phyloP scores from a whole-genome alignment of 305 asterid genomes.

The Solanum hybrid region DNA sequence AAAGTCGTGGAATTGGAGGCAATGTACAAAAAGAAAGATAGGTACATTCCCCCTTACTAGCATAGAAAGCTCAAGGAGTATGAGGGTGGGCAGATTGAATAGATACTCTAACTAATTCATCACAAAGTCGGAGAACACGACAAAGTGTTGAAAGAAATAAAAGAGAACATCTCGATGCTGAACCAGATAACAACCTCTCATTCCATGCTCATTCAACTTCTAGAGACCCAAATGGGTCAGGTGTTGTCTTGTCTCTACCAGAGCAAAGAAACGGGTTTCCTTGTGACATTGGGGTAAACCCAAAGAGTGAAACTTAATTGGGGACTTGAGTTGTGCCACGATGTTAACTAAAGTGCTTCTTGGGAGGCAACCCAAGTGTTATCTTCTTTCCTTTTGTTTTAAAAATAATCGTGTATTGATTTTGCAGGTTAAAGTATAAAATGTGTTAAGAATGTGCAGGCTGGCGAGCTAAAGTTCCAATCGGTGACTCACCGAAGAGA shows the following conservation, averaged over 20 bases:
- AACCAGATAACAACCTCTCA: too few species aligned
- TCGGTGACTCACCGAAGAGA: not conserved
- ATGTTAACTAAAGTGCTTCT: not conserved
- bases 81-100: not conserved
- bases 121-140: not conserved
- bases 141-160: not conserved
- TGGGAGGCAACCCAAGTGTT: not conserved
- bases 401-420: not conserved
- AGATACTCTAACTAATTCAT: not conserved
- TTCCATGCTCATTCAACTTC: not conserved
- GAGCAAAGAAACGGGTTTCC: not conserved
- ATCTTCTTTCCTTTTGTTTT: too few species aligned
- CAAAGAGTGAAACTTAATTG: not conserved
- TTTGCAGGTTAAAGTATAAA: not conserved
- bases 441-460: not conserved
- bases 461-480: not conserved
- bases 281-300: not conserved
- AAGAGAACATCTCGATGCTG: not conserved
- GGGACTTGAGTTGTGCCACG: not conserved
- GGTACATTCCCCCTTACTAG: not conserved
- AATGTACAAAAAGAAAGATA: too few species aligned
- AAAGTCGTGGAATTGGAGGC: not conserved
- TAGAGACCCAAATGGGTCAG: not conserved
- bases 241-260: not conserved
- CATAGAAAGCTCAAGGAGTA: not conserved